Conservation (phyloP, 495 filamentous ascomycete species). For the Xylaria curta region DNA sequence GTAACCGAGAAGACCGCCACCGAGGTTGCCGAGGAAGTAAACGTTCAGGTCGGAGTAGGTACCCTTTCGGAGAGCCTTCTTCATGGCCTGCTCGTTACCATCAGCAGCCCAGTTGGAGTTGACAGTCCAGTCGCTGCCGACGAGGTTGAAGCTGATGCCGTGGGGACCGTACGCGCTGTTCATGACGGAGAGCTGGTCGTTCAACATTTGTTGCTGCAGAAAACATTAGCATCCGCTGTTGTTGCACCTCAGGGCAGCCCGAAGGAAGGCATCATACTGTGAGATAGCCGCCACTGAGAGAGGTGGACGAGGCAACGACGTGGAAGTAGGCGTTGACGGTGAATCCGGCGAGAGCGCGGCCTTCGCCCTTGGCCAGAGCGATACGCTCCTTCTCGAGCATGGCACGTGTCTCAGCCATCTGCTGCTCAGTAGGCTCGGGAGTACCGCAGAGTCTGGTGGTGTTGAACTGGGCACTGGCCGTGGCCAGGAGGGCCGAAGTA, state of each 20-base stretch:
- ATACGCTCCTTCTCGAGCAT: slow-evolving; percentile 39
- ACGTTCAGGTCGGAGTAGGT: slow-evolving; percentile 67
- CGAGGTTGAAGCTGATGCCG: slow-evolving; percentile 60
- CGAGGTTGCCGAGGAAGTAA: slow-evolving; percentile 64
- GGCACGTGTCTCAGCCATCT: slow-evolving; percentile 42
- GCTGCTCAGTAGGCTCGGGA: slow-evolving; percentile 47
- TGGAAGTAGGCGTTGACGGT: slow-evolving; percentile 67
- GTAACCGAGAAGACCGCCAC: slow-evolving; percentile 59
- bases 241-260: slow-evolving; percentile 25
- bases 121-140: slow-evolving; percentile 59
- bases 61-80: slow-evolving; percentile 64
- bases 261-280: slow-evolving; percentile 44
- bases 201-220: slow-evolving; percentile 42
- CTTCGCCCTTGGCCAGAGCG: slow-evolving; percentile 34
- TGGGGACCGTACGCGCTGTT: slow-evolving; percentile 59
- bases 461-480: slow-evolving; percentile 36
- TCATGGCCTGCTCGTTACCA: slow-evolving; percentile 59
- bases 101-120: slow-evolving; percentile 63
- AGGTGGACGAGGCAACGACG: slow-evolving; percentile 58
- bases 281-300: slow-evolving; percentile 56
- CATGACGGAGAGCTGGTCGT: slow-evolving; percentile 53
- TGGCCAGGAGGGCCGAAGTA: slow-evolving; percentile 40
- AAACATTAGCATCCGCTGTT: slow-evolving; percentile 21
- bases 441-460: slow-evolving; percentile 45
- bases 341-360: slow-evolving; percentile 36